phyloP scores from a whole-genome alignment of 106 monocot genomes.

The Ottelia alismoides region DNA sequence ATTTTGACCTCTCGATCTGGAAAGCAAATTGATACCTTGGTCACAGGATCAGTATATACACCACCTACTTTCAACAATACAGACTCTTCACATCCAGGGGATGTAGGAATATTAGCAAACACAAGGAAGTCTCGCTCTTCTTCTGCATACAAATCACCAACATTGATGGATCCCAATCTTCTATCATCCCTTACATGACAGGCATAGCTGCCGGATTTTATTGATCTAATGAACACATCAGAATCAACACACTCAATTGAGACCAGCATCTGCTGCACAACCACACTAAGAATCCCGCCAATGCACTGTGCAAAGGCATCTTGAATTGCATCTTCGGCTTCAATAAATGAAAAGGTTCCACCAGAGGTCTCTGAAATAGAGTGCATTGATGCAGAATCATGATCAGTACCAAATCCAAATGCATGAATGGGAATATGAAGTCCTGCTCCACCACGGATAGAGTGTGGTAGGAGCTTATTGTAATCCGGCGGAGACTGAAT shows the following conservation, averaged over 20 bases:
- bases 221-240: conserved; percentile 15
- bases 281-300: conserved; percentile 89
- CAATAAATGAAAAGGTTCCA: conserved; percentile 93
- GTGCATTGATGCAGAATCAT: conserved; percentile 65
- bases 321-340: conserved; percentile 66
- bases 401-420: conserved; percentile 86
- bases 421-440: conserved; percentile 62
- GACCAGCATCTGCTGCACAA: conserved; percentile 48
- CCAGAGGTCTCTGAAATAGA: conserved; percentile 73
- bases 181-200: conserved; percentile 26
- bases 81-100: not conserved
- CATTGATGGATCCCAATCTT: conserved; percentile 35
- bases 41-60: conserved; percentile 18
- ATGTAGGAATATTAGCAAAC: conserved; percentile 22
- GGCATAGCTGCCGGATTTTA: conserved; percentile 73
- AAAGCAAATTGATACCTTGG: conserved; percentile 8
- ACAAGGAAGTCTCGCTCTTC: conserved; percentile 83
- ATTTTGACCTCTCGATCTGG: conserved; percentile 9
- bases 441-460: conserved; percentile 9
- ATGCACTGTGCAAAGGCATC: conserved; percentile 97
- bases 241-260: conserved; percentile 38
- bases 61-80: conserved; percentile 17
- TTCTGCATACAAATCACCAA: conserved; percentile 80
- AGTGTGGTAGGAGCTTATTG: conserved; percentile 36
- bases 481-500: conserved; percentile 18